A percentile compares a stretch with the other conserved stretches of the same genome.
Conservation (phyloP, 2,329 filamentous ascomycete species). For the Ophidiomyces ophidiicola region DNA sequence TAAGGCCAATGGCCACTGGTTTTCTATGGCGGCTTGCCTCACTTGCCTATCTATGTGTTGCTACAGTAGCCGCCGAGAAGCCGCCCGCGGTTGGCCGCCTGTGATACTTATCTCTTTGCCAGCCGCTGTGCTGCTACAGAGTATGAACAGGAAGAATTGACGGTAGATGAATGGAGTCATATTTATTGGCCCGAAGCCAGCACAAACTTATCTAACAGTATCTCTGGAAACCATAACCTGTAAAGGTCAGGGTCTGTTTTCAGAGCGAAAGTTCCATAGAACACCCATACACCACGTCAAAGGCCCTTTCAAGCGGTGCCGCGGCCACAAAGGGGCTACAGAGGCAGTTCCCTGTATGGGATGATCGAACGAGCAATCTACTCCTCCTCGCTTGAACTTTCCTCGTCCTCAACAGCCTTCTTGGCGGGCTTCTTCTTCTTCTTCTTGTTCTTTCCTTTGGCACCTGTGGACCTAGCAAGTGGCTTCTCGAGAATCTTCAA, state of each 20-base stretch:
- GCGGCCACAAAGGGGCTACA: no score
- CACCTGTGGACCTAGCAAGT: slow-evolving; percentile 47
- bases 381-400: slow-evolving; percentile 27
- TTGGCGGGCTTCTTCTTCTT: slow-evolving; percentile 63
- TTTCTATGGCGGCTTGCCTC: background rate
- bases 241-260: no score
- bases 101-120: no score
- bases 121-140: no score
- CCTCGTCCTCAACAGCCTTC: slow-evolving; percentile 34
- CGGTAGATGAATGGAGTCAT: background rate
- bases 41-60: background rate
- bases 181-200: slow-evolving; percentile 5
- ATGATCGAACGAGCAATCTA: no score
- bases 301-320: no score
- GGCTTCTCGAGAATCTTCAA: slow-evolving; percentile 89
- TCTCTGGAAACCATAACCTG: no score
- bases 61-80: background rate
- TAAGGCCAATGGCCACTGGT: background rate
- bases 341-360: no score
- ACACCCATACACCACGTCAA: no score
- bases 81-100: no score
- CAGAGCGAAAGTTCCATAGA: no score
- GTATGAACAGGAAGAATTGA: background rate
- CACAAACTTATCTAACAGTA: background rate
- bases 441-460: slow-evolving; percentile 80